Percentiles rank a stretch among this genome's conserved stretches.
phyloP scores from a whole-genome alignment of 306 rosid species.

The Prunus armeniaca region DNA sequence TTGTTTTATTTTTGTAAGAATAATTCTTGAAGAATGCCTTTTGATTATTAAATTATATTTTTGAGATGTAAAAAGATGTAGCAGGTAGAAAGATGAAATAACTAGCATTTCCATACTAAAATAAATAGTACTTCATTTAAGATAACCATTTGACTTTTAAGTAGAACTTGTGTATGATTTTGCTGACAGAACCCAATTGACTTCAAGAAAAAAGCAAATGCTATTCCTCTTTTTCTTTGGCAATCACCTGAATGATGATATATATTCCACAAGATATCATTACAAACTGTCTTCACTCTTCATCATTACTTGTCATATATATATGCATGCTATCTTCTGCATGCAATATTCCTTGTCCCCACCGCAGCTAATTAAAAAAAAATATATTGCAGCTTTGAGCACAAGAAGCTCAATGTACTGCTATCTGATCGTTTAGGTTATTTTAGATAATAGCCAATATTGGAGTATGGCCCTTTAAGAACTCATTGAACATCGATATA shows the following conservation, averaged over 20 bases:
- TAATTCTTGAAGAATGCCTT: too few species aligned
- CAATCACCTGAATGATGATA: constrained; percentile 33
- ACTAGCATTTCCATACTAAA: not conserved
- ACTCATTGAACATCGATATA: too few species aligned
- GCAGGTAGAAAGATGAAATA: not conserved
- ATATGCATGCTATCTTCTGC: not conserved
- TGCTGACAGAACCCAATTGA: constrained; percentile 10
- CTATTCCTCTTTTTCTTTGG: constrained; percentile 17
- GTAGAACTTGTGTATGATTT: not conserved
- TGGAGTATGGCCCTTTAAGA: too few species aligned
- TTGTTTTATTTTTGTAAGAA: too few species aligned
- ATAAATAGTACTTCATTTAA: constrained; percentile 9
- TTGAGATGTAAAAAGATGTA: too few species aligned
- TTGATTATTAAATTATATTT: too few species aligned
- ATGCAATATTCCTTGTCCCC: not conserved
- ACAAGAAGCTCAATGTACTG: not conserved
- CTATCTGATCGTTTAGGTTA: too few species aligned
- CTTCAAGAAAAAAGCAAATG: constrained; percentile 20
- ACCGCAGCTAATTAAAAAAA: not conserved
- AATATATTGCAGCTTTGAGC: not conserved
- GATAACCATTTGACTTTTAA: constrained; percentile 26
- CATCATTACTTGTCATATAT: constrained; percentile 31
- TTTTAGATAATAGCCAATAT: too few species aligned
- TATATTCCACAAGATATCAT: constrained; percentile 1
- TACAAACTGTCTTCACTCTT: constrained; percentile 4